Evolutionary conservation across 129 eudicot genomes (phyloP).

Genomic region (Artemisia tridentata): DNA sequence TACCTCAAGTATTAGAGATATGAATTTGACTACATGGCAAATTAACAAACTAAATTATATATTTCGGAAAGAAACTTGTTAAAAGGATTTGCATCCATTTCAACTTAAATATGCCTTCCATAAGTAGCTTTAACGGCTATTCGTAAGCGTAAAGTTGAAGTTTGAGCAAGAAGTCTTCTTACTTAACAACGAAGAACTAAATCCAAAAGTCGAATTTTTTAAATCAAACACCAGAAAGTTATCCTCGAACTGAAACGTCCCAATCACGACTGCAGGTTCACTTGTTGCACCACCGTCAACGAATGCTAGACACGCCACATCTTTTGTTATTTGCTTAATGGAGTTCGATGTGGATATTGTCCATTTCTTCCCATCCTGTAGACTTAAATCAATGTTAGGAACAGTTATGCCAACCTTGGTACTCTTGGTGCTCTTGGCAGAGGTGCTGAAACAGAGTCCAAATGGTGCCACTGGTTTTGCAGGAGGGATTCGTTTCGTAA

Average conservation of each 20-base stretch:
- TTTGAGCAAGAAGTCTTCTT: background rate
- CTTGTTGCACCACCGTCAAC: slow-evolving; percentile 3
- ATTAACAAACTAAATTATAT: too few species aligned
- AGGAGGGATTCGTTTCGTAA: background rate
- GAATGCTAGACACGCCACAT: background rate
- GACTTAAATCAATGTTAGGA: background rate
- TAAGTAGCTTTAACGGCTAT: too few species aligned
- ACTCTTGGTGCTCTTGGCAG: background rate
- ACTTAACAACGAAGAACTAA: background rate
- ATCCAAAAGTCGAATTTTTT: background rate
- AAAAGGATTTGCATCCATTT: too few species aligned
- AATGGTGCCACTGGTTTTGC: background rate
- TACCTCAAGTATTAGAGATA: too few species aligned
- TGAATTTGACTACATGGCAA: too few species aligned
- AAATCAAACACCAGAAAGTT: background rate
- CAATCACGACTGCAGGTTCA: background rate
- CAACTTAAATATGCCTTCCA: too few species aligned
- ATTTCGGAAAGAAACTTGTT: too few species aligned
- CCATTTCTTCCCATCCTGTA: slow-evolving; percentile 4
- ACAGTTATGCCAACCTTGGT: background rate
- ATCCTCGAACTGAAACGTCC: background rate
- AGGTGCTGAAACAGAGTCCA: background rate
- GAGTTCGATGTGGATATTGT: background rate
- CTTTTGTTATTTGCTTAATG: background rate
- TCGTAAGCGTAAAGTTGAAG: background rate